A percentile compares a stretch with the other conserved stretches of the same genome.
These are phyloP conservation scores for Pichia kudriavzevii DNA, from an alignment of 1,139 yeast genomes.

Conservation along the genomic window DNA sequence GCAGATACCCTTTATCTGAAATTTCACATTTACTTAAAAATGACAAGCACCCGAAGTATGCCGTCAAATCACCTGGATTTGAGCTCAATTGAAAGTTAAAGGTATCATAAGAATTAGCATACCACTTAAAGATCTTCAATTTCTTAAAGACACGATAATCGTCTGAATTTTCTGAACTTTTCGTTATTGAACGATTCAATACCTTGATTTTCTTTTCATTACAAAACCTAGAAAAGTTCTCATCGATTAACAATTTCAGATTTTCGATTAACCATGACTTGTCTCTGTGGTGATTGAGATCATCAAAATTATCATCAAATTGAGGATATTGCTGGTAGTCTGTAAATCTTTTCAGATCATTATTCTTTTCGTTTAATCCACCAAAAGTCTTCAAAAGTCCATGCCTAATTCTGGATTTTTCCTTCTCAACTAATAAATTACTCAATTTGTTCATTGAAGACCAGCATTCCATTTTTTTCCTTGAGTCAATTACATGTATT, in stretches of 20 bases:
- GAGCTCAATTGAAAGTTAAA: slow-evolving; percentile 25
- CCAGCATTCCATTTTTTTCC: slow-evolving; percentile 13
- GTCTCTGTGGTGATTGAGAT: slow-evolving; percentile 1
- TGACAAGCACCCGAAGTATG: slow-evolving; percentile 26
- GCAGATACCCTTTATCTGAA: slow-evolving; percentile 9
- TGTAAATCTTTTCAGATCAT: slow-evolving; percentile 3
- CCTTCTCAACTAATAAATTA: slow-evolving; percentile 20
- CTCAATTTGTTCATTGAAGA: slow-evolving; percentile 18
- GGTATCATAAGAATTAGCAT: slow-evolving; percentile 29
- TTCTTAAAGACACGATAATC: slow-evolving; percentile 20
- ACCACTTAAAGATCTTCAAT: slow-evolving; percentile 22
- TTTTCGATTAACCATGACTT: slow-evolving; percentile 22
- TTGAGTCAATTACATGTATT: slow-evolving; percentile 8
- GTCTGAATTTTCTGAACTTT: slow-evolving; percentile 9
- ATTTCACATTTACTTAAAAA: slow-evolving; percentile 21
- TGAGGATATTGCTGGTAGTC: no score
- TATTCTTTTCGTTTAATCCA: slow-evolving; percentile 7
- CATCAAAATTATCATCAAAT: not conserved
- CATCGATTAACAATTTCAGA: slow-evolving; percentile 24
- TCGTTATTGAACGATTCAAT: slow-evolving; percentile 13
- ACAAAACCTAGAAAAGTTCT: slow-evolving; percentile 22
- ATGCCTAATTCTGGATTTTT: slow-evolving; percentile 14
- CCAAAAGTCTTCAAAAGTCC: slow-evolving; percentile 17
- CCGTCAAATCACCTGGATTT: slow-evolving; percentile 27
- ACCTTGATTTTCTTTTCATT: slow-evolving; percentile 19